Conservation (phyloP, 2,329 filamentous ascomycete species). For the Claviceps cyperi region DNA sequence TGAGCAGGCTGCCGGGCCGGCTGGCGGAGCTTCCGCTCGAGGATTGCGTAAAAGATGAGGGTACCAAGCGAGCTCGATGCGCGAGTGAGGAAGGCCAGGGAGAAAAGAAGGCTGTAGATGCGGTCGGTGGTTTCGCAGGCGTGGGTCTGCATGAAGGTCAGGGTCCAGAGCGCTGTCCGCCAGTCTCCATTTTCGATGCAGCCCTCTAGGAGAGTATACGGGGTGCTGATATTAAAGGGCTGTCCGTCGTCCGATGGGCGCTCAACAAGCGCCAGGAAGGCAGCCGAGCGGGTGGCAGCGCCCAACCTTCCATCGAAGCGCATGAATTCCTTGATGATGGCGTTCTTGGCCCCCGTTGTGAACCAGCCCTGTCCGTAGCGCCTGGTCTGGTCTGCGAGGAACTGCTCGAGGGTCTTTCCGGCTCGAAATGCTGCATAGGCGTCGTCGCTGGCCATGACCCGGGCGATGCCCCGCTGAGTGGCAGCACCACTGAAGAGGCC, state of each 20-base stretch:
- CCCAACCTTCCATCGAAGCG: slow-evolving; percentile 18
- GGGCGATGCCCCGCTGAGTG: slow-evolving; percentile 24
- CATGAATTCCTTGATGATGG: slow-evolving; percentile 28
- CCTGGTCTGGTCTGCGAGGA: slow-evolving; percentile 25
- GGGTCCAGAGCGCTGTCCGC: slow-evolving; percentile 18
- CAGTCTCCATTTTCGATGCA: slow-evolving; percentile 15
- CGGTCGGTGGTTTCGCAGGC: slow-evolving; percentile 14
- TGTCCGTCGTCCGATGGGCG: slow-evolving; percentile 11
- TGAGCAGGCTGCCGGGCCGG: slow-evolving; percentile 12
- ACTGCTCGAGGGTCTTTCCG: slow-evolving; percentile 19
- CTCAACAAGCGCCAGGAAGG: slow-evolving; percentile 16
- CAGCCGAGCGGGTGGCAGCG: slow-evolving; percentile 10
- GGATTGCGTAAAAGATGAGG: slow-evolving; percentile 19
- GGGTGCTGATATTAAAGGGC: slow-evolving; percentile 16
- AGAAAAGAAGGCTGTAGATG: slow-evolving; percentile 25
- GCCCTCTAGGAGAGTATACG: slow-evolving; percentile 24
- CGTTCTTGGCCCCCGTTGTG: slow-evolving; percentile 20
- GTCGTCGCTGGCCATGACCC: slow-evolving; percentile 29
- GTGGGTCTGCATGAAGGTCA: slow-evolving; percentile 12
- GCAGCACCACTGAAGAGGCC: slow-evolving; percentile 25
- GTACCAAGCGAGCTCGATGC: slow-evolving; percentile 17
- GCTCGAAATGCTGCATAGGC: slow-evolving; percentile 25
- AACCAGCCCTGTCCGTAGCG: slow-evolving; percentile 35
- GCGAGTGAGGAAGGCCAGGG: slow-evolving; percentile 19
- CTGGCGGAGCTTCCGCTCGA: slow-evolving; percentile 16